Base-by-base conservation (phyloP, 129 eudicot species). In the Kitagawia praeruptora region DNA sequence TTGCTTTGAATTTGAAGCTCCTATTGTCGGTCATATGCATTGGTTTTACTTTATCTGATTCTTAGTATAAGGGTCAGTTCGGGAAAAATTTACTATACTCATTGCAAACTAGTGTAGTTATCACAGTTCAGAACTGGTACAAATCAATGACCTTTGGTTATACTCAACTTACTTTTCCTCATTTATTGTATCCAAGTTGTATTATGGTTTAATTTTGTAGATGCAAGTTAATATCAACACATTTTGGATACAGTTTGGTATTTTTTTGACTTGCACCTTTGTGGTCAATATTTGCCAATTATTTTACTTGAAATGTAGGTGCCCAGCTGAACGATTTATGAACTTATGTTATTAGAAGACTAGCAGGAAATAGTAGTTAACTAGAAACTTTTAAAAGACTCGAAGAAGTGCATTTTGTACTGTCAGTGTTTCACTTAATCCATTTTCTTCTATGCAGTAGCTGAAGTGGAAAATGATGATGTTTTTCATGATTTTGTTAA, bases 391-490 rank as follows among this genome's bases (percentile, higher is more conserved):
- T 39, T 6, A 8, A 13, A 40, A 21, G 16, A 40, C 18, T n/a
- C 5, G 11, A 42, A 19, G 6, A 73, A 74, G 56, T 74, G 77
- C 15, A 44, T 74, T 40, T 27, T 13, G 16, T 74, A 45, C 19
- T 8, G 44, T 31, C 70, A 54, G 3, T 5, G 4, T 16, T n/a
- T 40, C 34, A 38, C 72, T 39, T 61, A 34, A 4, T 23, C 4
- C n/a, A 27, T 16, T 71, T 12, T 49, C 79, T 69, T 10, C 76
- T 56, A 69, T 80, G 80, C 80, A 93, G 98, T 80, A 80, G 70
- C 82, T 74, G 87, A 87, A 78, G 67, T 85, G 19, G 89, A 78
- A 77, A 90, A 95, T 78, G 98, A 95, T 77, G 91, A 90, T 75
- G 93, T 92, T 75, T 51, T 92, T 82, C 81, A 71, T 78, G 88